These are phyloP conservation scores for Colletotrichum sp. DNA, from an alignment of 2,329 filamentous ascomycete genomes.

Conservation along the genomic window DNA sequence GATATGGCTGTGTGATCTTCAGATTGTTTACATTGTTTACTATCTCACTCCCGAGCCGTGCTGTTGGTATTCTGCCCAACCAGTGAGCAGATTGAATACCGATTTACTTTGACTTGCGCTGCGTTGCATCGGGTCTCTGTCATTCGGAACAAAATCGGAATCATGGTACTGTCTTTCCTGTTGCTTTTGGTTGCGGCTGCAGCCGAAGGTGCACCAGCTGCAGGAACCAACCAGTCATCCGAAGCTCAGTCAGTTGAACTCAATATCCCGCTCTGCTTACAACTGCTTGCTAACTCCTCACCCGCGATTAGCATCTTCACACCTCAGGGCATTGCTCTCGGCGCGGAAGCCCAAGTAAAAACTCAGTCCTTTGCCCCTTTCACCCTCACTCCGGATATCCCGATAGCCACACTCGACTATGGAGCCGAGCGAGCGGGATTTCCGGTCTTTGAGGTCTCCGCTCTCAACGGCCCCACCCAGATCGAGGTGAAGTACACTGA, in stretches of 20 bases:
- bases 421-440: slow-evolving; percentile 35
- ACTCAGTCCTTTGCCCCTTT: background rate
- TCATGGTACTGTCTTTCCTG: background rate
- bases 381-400: background rate
- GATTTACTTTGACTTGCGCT: background rate
- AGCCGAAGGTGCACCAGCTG: background rate
- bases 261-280: background rate
- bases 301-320: background rate
- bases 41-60: background rate
- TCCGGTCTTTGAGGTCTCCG: slow-evolving; percentile 33
- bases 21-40: background rate
- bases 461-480: slow-evolving; percentile 29
- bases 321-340: background rate
- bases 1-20: background rate
- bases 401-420: slow-evolving; percentile 32
- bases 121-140: background rate
- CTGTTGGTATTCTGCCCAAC: background rate
- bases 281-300: background rate
- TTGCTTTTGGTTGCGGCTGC: background rate
- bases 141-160: background rate
- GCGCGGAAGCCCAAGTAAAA: background rate
- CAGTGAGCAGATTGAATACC: background rate
- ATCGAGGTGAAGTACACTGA: slow-evolving; percentile 41
- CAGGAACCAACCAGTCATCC: background rate
- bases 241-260: background rate